Base-by-base conservation (phyloP, 768 basidiomycete species). In the Pleurotus tuoliensis region DNA sequence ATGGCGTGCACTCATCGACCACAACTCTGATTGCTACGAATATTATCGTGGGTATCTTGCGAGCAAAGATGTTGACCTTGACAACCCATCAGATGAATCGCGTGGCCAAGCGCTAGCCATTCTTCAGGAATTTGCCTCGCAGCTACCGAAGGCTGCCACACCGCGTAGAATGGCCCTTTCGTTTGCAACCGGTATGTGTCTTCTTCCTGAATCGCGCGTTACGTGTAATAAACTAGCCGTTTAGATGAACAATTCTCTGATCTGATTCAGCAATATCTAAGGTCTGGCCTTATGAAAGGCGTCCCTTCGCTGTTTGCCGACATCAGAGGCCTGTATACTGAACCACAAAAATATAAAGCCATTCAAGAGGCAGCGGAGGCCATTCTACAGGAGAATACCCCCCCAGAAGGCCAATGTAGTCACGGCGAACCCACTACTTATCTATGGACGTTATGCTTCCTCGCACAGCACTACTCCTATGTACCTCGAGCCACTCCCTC, bases 401-500 rank as follows among this genome's bases (percentile, higher is more conserved):
- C 54, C 25, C 27, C 16, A 7, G 47, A 27, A 15, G 34, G 39
- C 54, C 15, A 45, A 20, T 39, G 45, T 34, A 13, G 15, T 34
- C 18, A 16, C 1, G 58, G 56, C 24, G 85, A 88, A 44, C 94
- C 96, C 1, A 86, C 92, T 3, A 86, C 83, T 13, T 90, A 96
- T 63, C 81, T 98, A 9, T 99, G 97, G 97, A 87, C 90, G 8
- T 82, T 98, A 39, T 98, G 96, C 74, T 97, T 90, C 78, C 86
- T 98, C 49, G 87, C 94, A 0, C 92, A 96, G 63, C 94, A 95
- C 66, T 79, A 92, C 64, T 89, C 91, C 0, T 82, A 80, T 65
- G 73, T 91, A 1, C 76, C 78, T 0, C 75, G 78, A 40, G 74
- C 75, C 22, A 61, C 65, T 48, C 16, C 51, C 15, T 41, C 37